Percentiles rank a stretch among this genome's conserved stretches.
Evolutionary conservation across 2,329 filamentous ascomycete genomes (phyloP).

Genomic region (Rutstroemia sp.): DNA sequence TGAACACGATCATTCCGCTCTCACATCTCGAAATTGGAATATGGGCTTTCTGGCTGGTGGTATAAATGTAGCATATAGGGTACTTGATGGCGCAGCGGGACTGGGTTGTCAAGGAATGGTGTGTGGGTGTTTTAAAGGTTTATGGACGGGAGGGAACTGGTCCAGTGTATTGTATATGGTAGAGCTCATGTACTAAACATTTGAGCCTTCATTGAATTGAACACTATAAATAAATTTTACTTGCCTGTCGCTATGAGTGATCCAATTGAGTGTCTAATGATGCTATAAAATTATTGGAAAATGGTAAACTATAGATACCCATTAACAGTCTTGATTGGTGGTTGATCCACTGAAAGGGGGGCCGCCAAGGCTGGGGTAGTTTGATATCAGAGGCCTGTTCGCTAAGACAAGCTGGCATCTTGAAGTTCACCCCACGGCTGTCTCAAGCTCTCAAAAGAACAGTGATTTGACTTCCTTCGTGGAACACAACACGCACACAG

Average conservation of each 20-base stretch:
- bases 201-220: conserved; percentile 2
- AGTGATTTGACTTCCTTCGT: background rate
- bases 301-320: background rate
- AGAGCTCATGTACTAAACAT: conserved; percentile 6
- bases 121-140: background rate
- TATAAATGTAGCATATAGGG: conserved; percentile 11
- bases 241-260: too few species aligned
- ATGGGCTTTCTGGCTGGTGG: background rate
- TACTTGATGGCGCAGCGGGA: conserved; percentile 19
- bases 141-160: background rate
- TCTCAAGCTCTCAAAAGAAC: conserved; percentile 3
- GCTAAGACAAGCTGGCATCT: conserved; percentile 21
- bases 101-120: conserved; percentile 17
- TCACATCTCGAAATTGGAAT: conserved; percentile 1
- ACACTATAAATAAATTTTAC: too few species aligned
- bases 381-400: conserved; percentile 1
- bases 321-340: background rate
- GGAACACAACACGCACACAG: background rate
- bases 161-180: background rate
- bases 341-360: background rate
- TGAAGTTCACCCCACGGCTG: conserved; percentile 9
- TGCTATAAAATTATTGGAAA: background rate
- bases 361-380: background rate
- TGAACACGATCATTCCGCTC: background rate
- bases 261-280: too few species aligned